A percentile compares a stretch with the other conserved stretches of the same genome.
phyloP scores from a whole-genome alignment of 164 flowering plant species.

The Vitis amurensis region DNA sequence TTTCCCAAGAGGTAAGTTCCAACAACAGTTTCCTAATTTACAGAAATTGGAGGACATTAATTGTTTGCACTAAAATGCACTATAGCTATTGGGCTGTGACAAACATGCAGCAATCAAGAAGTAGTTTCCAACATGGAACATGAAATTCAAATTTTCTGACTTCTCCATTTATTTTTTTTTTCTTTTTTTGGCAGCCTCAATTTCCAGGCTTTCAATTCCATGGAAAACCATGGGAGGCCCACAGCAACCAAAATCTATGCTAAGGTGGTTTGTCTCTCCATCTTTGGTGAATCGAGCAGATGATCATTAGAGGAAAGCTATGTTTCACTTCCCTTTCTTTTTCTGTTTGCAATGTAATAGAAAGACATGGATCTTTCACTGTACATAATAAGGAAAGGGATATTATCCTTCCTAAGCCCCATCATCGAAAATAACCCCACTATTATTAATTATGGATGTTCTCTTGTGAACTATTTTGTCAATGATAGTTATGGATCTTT shows the following conservation, averaged over 20 bases:
- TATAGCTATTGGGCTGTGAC: constrained; percentile 3
- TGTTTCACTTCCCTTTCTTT: neutral
- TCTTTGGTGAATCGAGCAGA: neutral
- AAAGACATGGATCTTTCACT: neutral
- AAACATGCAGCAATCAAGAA: constrained; percentile 8
- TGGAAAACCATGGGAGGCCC: constrained; percentile 28
- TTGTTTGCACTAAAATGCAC: neutral
- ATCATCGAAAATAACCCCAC: too few relatives aligned
- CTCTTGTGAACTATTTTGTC: too few relatives aligned
- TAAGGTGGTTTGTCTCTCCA: constrained; percentile 3
- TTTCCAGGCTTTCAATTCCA: constrained; percentile 20
- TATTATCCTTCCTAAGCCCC: too few relatives aligned
- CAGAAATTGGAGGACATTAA: neutral
- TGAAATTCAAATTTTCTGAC: constrained; percentile 4
- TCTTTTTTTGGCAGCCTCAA: constrained; percentile 19
- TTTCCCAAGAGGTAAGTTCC: constrained; percentile 26
- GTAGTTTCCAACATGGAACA: constrained; percentile 1
- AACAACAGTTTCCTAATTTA: constrained; percentile 9
- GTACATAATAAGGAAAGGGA: neutral
- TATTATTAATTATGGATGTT: too few relatives aligned
- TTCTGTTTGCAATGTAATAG: constrained; percentile 14
- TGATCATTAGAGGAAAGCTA: neutral
- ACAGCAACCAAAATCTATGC: constrained; percentile 11
- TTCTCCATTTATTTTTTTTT: neutral
- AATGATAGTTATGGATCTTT: too few relatives aligned